Evolutionary conservation across 208 protist species (phyloP).

Genomic region (Acanthamoeba triangularis): DNA sequence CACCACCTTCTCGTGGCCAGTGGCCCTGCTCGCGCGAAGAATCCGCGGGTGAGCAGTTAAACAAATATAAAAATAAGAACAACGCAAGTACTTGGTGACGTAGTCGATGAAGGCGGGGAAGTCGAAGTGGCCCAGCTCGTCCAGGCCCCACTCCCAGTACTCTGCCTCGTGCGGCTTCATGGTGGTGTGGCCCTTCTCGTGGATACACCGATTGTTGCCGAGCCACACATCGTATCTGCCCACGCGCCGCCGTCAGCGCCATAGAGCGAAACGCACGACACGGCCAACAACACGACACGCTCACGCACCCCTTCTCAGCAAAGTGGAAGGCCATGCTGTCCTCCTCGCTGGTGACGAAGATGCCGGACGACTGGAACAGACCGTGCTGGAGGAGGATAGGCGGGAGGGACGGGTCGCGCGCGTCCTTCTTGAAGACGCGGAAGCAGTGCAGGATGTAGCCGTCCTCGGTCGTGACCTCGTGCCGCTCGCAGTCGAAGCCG

Average conservation of each 20-base stretch:
- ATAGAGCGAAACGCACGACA: too few relatives aligned
- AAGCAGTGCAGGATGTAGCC: constrained; percentile 73
- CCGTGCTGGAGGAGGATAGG: constrained; percentile 76
- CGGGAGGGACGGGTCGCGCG: background rate
- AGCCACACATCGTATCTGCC: constrained; percentile 73
- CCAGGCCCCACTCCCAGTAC: constrained; percentile 75
- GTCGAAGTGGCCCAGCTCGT: constrained; percentile 73
- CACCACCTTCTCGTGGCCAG: background rate
- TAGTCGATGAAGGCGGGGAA: constrained; percentile 60
- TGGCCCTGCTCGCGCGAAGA: background rate
- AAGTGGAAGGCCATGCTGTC: constrained; percentile 69
- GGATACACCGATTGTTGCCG: constrained; percentile 51
- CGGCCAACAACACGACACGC: too few relatives aligned
- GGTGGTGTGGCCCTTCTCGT: background rate
- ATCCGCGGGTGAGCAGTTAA: too few relatives aligned
- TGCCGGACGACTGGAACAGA: constrained; percentile 64
- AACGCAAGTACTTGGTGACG: background rate
- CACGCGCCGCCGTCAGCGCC: background rate
- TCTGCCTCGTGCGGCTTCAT: background rate
- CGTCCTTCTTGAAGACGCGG: constrained; percentile 50
- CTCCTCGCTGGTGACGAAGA: constrained; percentile 65
- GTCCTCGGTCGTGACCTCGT: constrained; percentile 69
- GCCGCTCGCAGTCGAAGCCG: constrained; percentile 39
- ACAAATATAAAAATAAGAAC: too few relatives aligned
- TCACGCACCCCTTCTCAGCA: background rate